Percentiles rank a stretch among this genome's conserved stretches.
Conservation (phyloP, 345 rosid species). For the Citrus mangshanensis region DNA sequence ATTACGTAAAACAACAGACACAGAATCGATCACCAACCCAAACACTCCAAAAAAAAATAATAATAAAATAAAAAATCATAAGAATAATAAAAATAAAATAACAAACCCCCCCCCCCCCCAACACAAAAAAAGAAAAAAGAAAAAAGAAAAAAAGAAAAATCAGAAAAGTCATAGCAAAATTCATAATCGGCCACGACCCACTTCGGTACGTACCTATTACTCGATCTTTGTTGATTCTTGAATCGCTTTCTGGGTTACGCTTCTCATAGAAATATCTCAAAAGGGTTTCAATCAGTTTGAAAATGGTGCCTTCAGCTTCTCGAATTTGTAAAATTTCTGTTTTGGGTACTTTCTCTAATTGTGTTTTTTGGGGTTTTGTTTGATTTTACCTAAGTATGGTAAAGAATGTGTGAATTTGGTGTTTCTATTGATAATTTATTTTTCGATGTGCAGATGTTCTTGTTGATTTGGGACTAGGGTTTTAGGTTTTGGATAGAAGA, state of each 20-base stretch:
- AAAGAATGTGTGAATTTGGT: neutral
- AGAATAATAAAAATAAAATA: neutral
- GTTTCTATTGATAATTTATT: constrained; percentile 16
- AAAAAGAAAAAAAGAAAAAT: no score
- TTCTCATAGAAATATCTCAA: constrained; percentile 1
- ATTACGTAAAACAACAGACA: neutral
- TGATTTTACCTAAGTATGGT: neutral
- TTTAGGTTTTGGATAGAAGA: constrained; percentile 19
- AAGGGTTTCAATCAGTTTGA: neutral
- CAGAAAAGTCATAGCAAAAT: neutral
- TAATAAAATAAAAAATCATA: neutral
- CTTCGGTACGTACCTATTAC: neutral
- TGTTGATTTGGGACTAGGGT: constrained; percentile 19
- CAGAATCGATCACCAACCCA: neutral
- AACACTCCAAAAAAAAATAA: neutral
- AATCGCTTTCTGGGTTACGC: constrained; percentile 8
- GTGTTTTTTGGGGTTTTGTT: neutral
- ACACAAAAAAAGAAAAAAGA: no score
- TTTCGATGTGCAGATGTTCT: constrained; percentile 12
- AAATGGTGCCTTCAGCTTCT: neutral
- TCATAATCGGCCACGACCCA: neutral
- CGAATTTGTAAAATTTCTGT: neutral
- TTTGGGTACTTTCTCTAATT: neutral
- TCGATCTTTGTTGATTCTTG: neutral
- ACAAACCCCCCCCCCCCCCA: no score